A percentile compares a stretch with the other conserved stretches of the same genome.
These are phyloP conservation scores for Paraurostyla sp. DNA, from an alignment of 73 alveolate genomes.

Conservation along the genomic window DNA sequence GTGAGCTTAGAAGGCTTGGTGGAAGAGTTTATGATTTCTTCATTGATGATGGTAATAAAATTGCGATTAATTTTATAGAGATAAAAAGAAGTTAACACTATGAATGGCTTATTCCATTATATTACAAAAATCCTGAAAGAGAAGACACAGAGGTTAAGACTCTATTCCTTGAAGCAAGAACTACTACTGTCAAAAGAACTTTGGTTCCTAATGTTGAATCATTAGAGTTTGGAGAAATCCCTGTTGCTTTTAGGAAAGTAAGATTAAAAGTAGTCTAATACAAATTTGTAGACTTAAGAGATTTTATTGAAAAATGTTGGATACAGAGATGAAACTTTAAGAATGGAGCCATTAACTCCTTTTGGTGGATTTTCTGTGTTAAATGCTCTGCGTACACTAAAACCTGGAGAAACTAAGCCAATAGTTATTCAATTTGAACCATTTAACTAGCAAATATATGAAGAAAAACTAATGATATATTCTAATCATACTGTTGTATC, in stretches of 20 bases:
- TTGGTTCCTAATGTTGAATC: constrained; percentile 90
- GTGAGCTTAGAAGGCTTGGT: constrained; percentile 87
- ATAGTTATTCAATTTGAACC: constrained; percentile 96
- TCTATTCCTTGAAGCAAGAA: constrained; percentile 86
- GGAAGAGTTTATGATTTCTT: constrained; percentile 84
- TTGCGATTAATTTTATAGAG: background rate
- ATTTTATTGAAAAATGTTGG: constrained; percentile 89
- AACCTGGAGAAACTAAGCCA: constrained; percentile 92
- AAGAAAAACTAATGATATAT: constrained; percentile 88
- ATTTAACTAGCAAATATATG: constrained; percentile 88
- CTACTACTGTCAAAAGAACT: constrained; percentile 88
- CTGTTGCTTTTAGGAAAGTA: constrained; percentile 88
- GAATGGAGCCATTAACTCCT: constrained; percentile 92
- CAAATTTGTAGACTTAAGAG: constrained; percentile 77
- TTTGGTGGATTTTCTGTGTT: constrained; percentile 95
- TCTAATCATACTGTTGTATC: constrained; percentile 92
- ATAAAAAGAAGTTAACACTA: constrained; percentile 89
- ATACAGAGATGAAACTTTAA: constrained; percentile 80
- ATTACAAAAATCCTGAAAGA: constrained; percentile 79
- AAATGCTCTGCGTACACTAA: constrained; percentile 92
- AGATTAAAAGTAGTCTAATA: background rate
- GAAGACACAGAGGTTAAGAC: constrained; percentile 75
- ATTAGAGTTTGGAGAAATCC: constrained; percentile 96
- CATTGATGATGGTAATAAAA: constrained; percentile 44
- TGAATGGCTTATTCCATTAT: constrained; percentile 95